A percentile compares a stretch with the other conserved stretches of the same genome.
Conservation (phyloP, 129 eudicot species). For the Calendula officinalis region DNA sequence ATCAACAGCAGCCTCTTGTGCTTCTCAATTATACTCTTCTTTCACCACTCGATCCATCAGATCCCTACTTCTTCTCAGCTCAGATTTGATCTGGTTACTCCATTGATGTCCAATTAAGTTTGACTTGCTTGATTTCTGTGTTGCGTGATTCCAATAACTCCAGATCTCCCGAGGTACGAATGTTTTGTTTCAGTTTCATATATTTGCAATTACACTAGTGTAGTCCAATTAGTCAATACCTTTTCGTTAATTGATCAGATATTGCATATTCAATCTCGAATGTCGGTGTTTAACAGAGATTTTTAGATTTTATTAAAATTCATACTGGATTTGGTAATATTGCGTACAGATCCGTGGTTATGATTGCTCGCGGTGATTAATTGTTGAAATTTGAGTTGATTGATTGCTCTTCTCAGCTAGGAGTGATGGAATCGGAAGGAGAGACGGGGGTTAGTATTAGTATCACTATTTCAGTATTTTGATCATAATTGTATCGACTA, state of each 20-base stretch:
- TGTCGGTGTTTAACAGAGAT: conserved; percentile 8
- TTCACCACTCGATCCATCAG: conserved; percentile 12
- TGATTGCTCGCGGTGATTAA: conserved; percentile 34
- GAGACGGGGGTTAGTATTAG: conserved; percentile 63
- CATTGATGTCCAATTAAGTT: conserved; percentile 16
- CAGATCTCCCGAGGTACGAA: conserved; percentile 29
- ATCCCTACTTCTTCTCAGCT: conserved; percentile 14
- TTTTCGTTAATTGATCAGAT: conserved; percentile 2
- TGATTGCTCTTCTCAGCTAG: conserved; percentile 23
- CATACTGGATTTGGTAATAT: not conserved
- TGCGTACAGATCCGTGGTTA: conserved; percentile 30
- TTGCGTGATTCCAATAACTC: not conserved
- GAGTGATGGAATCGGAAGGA: conserved; percentile 72
- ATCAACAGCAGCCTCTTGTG: conserved; percentile 18
- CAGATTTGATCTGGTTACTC: conserved; percentile 28
- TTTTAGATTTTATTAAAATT: not conserved
- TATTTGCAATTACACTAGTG: not conserved
- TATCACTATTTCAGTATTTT: not conserved
- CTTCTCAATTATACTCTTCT: conserved; percentile 28
- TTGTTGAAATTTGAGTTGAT: conserved; percentile 11
- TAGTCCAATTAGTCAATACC: conserved; percentile 2
- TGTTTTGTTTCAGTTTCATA: conserved; percentile 17
- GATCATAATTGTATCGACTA: not conserved
- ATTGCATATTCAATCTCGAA: not conserved
- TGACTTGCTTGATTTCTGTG: conserved; percentile 22